Evolutionary conservation across 345 rosid species (phyloP), one percentile per base, ranked within the genome.

Genomic region (Euphorbia lathyris): DNA sequence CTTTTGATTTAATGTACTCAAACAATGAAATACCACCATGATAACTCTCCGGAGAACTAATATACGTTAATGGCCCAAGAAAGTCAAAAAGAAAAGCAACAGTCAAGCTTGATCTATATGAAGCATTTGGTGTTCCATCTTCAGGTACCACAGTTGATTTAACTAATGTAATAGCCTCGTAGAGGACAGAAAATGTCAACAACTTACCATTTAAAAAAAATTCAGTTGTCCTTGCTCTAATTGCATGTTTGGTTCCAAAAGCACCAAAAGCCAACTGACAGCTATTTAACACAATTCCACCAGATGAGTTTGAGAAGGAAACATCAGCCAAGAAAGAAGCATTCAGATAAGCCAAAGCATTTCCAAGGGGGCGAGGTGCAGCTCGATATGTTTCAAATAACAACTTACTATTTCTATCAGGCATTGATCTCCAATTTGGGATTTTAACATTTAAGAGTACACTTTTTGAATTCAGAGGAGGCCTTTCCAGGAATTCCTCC

Each of bases 261-360:
- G 95, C 89, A 64, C 98, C 97, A 75, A 91, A 90, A 51, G 94
- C 88, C 76, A 94, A 66, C n/a, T 19, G 69, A 73, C 96, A 94
- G 63, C 67, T 81, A 45, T 81, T 78, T 40, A 94, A 34, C 64
- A 48, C 45, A 50, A 79, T 65, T 56, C 76, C 83, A 74, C 76
- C 69, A 73, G 78, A 75, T 67, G 71, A 61, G 69, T 77, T 70
- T 50, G 72, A 77, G 56, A 47, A 65, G 63, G 88, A 79, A 64
- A 87, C 80, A 72, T 88, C 77, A 25, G 90, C 96, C 77, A 82
- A 72, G 80, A 94, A 85, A 77, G 96, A 91, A 61, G 97, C 97
- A 74, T 88, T 91, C 66, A 86, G 32, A 77, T 88, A 83, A 5
- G 98, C 73, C 77, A 94, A 82, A 23, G 97, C 90, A 72, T 84